Conservation (phyloP, 495 filamentous ascomycete species). For the Penicillium antarcticum region DNA sequence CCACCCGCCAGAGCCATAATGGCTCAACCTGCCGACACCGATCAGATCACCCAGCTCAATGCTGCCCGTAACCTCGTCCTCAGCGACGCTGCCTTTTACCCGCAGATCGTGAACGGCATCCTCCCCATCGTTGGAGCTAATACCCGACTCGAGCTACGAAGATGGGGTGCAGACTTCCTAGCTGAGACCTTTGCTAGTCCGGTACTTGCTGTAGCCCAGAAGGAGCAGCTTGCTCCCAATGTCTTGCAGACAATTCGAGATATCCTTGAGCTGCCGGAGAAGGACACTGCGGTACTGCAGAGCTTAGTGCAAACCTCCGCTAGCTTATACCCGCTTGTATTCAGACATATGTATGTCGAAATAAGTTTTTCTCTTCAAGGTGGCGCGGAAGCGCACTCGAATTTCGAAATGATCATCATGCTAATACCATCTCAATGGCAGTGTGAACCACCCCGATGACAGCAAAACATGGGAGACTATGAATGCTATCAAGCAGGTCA, state of each 20-base stretch:
- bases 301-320: constrained; percentile 80
- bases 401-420: not conserved
- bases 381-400: not conserved
- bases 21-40: constrained; percentile 48
- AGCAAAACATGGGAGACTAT: constrained; percentile 81
- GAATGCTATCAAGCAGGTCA: constrained; percentile 81
- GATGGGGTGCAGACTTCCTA: constrained; percentile 96
- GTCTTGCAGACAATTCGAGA: constrained; percentile 73
- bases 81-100: constrained; percentile 77
- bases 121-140: constrained; percentile 81
- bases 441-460: constrained; percentile 80
- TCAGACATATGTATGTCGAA: constrained; percentile 85
- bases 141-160: constrained; percentile 70
- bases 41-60: constrained; percentile 81
- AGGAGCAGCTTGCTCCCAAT: constrained; percentile 67
- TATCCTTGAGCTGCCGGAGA: constrained; percentile 67
- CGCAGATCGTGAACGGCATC: constrained; percentile 83
- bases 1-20: constrained; percentile 25
- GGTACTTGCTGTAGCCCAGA: constrained; percentile 64
- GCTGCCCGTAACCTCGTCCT: constrained; percentile 84
- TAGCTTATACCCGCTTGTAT: constrained; percentile 85
- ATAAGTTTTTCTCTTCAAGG: not conserved
- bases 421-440: constrained; percentile 43
- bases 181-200: constrained; percentile 94
- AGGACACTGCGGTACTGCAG: constrained; percentile 72